These are phyloP conservation scores for Westerdykella ornata DNA, from an alignment of 2,329 filamentous ascomycete species.

Conservation along the genomic window DNA sequence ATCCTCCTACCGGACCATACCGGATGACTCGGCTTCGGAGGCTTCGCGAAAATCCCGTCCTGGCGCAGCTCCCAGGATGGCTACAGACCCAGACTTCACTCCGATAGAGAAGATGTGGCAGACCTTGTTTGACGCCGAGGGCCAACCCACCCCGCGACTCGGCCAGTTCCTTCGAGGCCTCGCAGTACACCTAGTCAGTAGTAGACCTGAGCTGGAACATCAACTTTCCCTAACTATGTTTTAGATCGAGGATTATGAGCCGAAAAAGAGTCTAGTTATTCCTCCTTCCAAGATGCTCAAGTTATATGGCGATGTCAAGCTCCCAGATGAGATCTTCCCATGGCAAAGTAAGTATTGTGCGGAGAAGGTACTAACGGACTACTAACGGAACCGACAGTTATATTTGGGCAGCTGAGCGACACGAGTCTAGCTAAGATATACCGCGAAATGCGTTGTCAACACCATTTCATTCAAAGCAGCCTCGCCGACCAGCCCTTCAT, in stretches of 20 bases:
- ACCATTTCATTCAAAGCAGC: constrained; percentile 44
- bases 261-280: constrained; percentile 62
- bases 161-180: constrained; percentile 66
- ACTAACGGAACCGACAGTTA: constrained; percentile 18
- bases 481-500: constrained; percentile 39
- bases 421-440: constrained; percentile 42
- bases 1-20: constrained; percentile 20
- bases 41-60: constrained; percentile 20
- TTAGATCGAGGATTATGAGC: constrained; percentile 63
- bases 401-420: constrained; percentile 41
- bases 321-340: constrained; percentile 60
- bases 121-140: constrained; percentile 61
- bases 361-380: not conserved
- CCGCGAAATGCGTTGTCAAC: constrained; percentile 43
- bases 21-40: constrained; percentile 22
- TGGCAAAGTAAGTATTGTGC: constrained; percentile 52
- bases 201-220: not conserved
- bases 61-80: constrained; percentile 21
- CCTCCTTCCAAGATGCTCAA: constrained; percentile 67
- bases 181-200: constrained; percentile 63
- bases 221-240: constrained; percentile 6
- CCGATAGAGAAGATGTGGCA: constrained; percentile 66
- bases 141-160: constrained; percentile 60
- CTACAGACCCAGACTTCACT: constrained; percentile 31
- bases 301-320: constrained; percentile 62